Evolutionary conservation across 371 early-diverging fungal genomes (phyloP).

Genomic region (Mortierella sp.): DNA sequence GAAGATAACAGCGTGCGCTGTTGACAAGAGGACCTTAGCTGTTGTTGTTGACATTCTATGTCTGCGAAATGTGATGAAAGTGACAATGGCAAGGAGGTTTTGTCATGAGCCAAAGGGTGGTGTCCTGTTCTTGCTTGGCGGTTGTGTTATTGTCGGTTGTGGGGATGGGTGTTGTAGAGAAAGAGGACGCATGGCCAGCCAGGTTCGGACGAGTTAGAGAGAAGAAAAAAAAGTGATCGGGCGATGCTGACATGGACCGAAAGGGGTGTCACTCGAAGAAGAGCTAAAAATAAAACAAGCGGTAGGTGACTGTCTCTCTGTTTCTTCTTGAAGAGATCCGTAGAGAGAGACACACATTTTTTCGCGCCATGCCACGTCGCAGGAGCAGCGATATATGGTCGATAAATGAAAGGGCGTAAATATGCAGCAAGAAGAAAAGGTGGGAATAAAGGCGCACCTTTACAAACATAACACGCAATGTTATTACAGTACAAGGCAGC

Average conservation of each 20-base stretch:
- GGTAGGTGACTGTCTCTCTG: not conserved
- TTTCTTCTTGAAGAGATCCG: not conserved
- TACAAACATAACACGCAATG: not conserved
- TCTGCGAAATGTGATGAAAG: not conserved
- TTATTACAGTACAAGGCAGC: not conserved
- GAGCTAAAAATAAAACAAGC: not conserved
- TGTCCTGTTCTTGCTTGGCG: not conserved
- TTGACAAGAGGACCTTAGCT: slow-evolving; percentile 30
- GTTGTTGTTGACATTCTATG: slow-evolving; percentile 28
- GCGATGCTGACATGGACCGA: slow-evolving; percentile 3
- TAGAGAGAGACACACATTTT: not conserved
- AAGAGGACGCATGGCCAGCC: slow-evolving; percentile 5
- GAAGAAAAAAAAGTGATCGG: not conserved
- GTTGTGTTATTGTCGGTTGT: not conserved
- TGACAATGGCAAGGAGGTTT: not conserved
- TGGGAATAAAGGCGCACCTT: not conserved
- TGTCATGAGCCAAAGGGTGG: not conserved
- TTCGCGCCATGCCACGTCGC: not conserved
- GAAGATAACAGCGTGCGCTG: slow-evolving; percentile 58
- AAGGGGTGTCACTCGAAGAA: not conserved
- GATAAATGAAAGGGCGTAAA: too few relatives aligned
- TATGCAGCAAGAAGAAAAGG: not conserved
- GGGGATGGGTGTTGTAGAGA: not conserved
- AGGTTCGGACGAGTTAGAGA: not conserved
- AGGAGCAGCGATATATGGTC: too few relatives aligned